These are phyloP conservation scores for Peronospora farinosa DNA, from an alignment of 352 stramenopile genomes.

Conservation along the genomic window DNA sequence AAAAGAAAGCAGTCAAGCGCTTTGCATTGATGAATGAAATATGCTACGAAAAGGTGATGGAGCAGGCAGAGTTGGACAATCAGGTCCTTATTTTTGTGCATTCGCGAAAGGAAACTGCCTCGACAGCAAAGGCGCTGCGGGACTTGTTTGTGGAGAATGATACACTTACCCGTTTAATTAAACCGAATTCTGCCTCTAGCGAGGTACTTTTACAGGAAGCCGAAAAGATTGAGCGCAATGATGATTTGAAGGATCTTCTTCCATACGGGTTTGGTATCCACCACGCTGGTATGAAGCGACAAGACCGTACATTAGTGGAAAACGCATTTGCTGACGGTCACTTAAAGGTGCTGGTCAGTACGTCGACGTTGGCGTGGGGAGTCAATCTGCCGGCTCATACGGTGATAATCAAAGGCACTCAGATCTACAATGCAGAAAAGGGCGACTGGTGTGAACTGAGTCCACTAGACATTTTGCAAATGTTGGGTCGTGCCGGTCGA, in stretches of 20 bases:
- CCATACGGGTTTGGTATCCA: conserved; percentile 98
- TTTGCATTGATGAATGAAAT: conserved; percentile 99
- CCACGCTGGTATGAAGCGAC: conserved; percentile 96
- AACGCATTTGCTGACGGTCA: conserved; percentile 97
- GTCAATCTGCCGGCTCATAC: conserved; percentile 99
- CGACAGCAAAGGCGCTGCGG: conserved; percentile 94
- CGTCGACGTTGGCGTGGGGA: conserved; percentile 98
- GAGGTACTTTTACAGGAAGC: conserved; percentile 93
- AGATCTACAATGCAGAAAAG: conserved; percentile 99
- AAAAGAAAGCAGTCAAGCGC: conserved; percentile 98
- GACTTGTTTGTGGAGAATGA: conserved; percentile 95
- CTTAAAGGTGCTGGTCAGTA: conserved; percentile 96
- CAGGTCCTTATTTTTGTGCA: conserved; percentile 99
- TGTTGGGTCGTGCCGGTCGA: conserved; percentile 97
- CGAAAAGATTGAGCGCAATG: conserved; percentile 89
- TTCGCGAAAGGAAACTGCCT: conserved; percentile 96
- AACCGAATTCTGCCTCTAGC: conserved; percentile 70
- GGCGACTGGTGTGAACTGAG: conserved; percentile 97
- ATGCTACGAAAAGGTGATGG: conserved; percentile 97
- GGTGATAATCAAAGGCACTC: conserved; percentile 99
- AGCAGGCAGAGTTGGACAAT: conserved; percentile 91
- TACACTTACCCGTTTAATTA: conserved; percentile 90
- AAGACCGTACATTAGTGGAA: conserved; percentile 97
- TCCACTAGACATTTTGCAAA: conserved; percentile 98
- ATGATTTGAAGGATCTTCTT: conserved; percentile 98